Evolutionary conservation across 2,329 filamentous ascomycete species (phyloP).

Genomic region (Ophiostoma himal-ulmi): DNA sequence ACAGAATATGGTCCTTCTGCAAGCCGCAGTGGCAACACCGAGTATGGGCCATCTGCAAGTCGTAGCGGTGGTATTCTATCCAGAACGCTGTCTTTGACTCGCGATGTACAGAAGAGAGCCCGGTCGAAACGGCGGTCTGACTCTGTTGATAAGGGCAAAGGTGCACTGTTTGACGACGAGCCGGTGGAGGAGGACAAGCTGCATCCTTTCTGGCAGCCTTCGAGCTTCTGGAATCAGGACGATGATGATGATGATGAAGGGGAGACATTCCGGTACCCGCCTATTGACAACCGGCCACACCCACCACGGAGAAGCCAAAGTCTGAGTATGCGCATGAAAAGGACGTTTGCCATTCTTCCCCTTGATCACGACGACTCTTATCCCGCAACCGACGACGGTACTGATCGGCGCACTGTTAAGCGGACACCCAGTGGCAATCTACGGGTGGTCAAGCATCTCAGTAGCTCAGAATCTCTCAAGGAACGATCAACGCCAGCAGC

Average conservation of each 20-base stretch:
- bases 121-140: constrained; percentile 14
- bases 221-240: constrained; percentile 38
- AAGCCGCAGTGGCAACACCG: constrained; percentile 29
- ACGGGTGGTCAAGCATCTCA: constrained; percentile 50
- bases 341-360: constrained; percentile 57
- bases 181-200: constrained; percentile 50
- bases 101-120: constrained; percentile 11
- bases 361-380: constrained; percentile 37
- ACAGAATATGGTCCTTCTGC: constrained; percentile 35
- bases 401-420: constrained; percentile 52
- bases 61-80: constrained; percentile 41
- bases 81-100: constrained; percentile 51
- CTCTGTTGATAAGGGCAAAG: constrained; percentile 28
- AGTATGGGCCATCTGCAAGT: constrained; percentile 40
- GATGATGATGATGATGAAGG: constrained; percentile 36
- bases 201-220: constrained; percentile 57
- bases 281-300: constrained; percentile 44
- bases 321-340: constrained; percentile 49
- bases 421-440: constrained; percentile 56
- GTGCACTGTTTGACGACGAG: constrained; percentile 36
- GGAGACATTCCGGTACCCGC: constrained; percentile 43
- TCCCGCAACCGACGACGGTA: constrained; percentile 29
- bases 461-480: constrained; percentile 43
- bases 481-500: constrained; percentile 24
- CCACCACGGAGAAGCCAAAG: constrained; percentile 46